Evolutionary conservation across 371 early-diverging fungal species (phyloP), one percentile per base, ranked within the genome.

Genomic region (Dentiscutata heterogama): DNA sequence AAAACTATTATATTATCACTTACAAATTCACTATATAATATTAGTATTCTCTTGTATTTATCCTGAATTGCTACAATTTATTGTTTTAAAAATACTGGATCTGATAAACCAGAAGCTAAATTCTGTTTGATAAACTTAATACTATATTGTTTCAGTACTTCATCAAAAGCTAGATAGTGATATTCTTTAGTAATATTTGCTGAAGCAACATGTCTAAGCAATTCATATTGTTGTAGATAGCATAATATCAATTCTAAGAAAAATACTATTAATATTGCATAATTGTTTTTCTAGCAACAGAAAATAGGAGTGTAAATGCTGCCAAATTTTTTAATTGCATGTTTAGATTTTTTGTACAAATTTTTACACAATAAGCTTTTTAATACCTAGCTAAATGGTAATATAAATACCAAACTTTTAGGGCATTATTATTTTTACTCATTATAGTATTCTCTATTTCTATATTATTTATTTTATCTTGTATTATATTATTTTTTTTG

Each of bases 111-210:
- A 14, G 25, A 25, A 18, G 25, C 20, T 42, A 78, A 22, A 78
- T 78, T 78, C 10, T 78, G 78, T 51, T 78, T 78, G 13, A 78
- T 63, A 16, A 63, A 78, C 39, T 63, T 61, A 6, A 78, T 65
- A 2, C 65, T 51, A 65, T 39, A 39, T 39, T 39, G 39, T 39
- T 39, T 39, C 6, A 39, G 6, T 3, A 39, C 39, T 39, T 39
- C 22, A 64, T 39, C 6, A 39, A 39, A 39, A 39, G 39, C 39
- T 39, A 39, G 6, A 39, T 39, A 39, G 39, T 39, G 18, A 3
- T 18, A 35, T 20, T 39, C 10, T 31, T n/a, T n/a, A 0, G 18
- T 78, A 10, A 78, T 50, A 53, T 78, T 78, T 22, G 64, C 78
- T 29, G 65, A 78, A 65, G 29, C 3, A 5, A 46, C 78, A 65